phyloP scores from a whole-genome alignment of 352 stramenopile species.

The Pythium phragmitis region DNA sequence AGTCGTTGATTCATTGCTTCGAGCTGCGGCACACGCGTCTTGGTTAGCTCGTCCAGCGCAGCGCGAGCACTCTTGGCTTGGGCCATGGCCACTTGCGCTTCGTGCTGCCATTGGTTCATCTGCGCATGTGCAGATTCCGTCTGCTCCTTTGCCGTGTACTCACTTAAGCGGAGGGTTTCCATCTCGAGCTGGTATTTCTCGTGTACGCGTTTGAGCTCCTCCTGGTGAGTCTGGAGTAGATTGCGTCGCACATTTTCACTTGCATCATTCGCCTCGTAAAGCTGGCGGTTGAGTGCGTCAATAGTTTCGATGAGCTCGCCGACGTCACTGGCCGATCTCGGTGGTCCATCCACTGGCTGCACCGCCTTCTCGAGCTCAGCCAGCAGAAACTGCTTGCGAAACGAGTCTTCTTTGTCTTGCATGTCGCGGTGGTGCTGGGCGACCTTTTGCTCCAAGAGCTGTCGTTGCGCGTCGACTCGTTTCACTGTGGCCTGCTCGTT shows the following conservation, averaged over 20 bases:
- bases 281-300: slow-evolving; percentile 54
- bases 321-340: slow-evolving; percentile 36
- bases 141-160: slow-evolving; percentile 63
- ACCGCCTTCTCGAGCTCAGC: slow-evolving; percentile 34
- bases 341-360: background rate
- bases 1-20: slow-evolving; percentile 71
- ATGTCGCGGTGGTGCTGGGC: slow-evolving; percentile 40
- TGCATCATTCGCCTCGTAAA: slow-evolving; percentile 46
- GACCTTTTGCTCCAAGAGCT: slow-evolving; percentile 49
- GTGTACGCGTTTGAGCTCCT: slow-evolving; percentile 59
- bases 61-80: slow-evolving; percentile 54
- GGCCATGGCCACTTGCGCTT: slow-evolving; percentile 46
- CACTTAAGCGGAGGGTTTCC: slow-evolving; percentile 56
- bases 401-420: slow-evolving; percentile 57
- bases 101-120: slow-evolving; percentile 49
- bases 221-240: slow-evolving; percentile 39
- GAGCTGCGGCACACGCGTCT: slow-evolving; percentile 43
- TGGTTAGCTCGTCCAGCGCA: slow-evolving; percentile 50
- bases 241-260: slow-evolving; percentile 42
- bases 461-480: slow-evolving; percentile 30
- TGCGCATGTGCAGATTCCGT: slow-evolving; percentile 43
- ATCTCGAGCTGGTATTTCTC: slow-evolving; percentile 69
- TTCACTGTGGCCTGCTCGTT: slow-evolving; percentile 27
- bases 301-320: slow-evolving; percentile 70
- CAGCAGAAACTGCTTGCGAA: slow-evolving; percentile 52